Evolutionary conservation across 495 filamentous ascomycete genomes (phyloP).

Genomic region (Xylona heveae): DNA sequence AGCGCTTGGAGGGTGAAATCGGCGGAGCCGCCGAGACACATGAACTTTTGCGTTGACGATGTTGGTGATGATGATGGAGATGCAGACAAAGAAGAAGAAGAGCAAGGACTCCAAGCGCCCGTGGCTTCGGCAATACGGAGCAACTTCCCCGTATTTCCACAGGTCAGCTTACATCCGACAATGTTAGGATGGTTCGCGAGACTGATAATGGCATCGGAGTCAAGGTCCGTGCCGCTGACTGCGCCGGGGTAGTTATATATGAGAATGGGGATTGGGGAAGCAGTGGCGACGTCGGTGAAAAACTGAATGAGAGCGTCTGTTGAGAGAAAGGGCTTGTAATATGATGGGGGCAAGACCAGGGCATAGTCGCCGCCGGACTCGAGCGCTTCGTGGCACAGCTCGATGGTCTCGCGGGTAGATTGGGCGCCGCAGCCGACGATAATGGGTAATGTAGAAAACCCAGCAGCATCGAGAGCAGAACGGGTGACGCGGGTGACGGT

Average conservation of each 20-base stretch:
- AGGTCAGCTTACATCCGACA: slow-evolving; percentile 78
- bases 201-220: slow-evolving; percentile 54
- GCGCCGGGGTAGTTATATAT: slow-evolving; percentile 91
- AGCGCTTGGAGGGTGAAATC: slow-evolving; percentile 80
- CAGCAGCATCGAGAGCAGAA: slow-evolving; percentile 46
- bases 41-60: too few species aligned
- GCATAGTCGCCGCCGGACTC: slow-evolving; percentile 64
- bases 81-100: too few species aligned
- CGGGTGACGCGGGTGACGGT: slow-evolving; percentile 51
- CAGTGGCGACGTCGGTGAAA: slow-evolving; percentile 58
- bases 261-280: slow-evolving; percentile 67
- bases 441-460: slow-evolving; percentile 45
- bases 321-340: slow-evolving; percentile 49
- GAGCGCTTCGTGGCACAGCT: slow-evolving; percentile 55
- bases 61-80: slow-evolving; percentile 13
- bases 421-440: slow-evolving; percentile 73
- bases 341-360: slow-evolving; percentile 66
- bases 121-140: slow-evolving; percentile 50
- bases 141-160: slow-evolving; percentile 86
- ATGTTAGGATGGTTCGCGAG: slow-evolving; percentile 69
- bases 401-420: slow-evolving; percentile 70
- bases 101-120: slow-evolving; percentile 23
- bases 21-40: slow-evolving; percentile 71
- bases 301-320: slow-evolving; percentile 38
- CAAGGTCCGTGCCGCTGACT: slow-evolving; percentile 60